Percentiles rank a stretch among this genome's conserved stretches.
phyloP scores from a whole-genome alignment of 768 basidiomycete species.

The Pleurotus giganteus region DNA sequence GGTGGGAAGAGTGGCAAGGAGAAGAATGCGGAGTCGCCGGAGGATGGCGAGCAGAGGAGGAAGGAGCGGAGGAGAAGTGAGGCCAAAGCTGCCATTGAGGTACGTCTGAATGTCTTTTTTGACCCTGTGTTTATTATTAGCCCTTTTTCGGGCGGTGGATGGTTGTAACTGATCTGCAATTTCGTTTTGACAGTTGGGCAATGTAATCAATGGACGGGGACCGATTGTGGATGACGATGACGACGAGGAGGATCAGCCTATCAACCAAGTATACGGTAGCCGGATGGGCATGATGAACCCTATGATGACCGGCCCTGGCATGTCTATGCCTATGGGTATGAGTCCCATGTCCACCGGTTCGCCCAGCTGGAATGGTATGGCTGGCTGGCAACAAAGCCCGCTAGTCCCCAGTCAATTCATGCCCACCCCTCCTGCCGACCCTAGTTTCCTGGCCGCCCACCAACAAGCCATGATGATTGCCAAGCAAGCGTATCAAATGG shows the following conservation, averaged over 20 bases:
- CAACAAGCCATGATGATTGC: constrained; percentile 86
- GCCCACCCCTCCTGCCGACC: constrained; percentile 46
- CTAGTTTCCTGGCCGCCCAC: constrained; percentile 66
- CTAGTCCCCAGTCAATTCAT: constrained; percentile 35
- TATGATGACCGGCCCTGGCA: constrained; percentile 35
- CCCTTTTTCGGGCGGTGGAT: neutral
- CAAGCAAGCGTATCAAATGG: constrained; percentile 88
- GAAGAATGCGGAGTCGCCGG: constrained; percentile 35
- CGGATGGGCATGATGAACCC: constrained; percentile 44
- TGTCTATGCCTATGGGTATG: constrained; percentile 32
- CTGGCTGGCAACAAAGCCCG: constrained; percentile 38
- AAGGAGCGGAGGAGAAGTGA: constrained; percentile 75
- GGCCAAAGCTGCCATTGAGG: constrained; percentile 87
- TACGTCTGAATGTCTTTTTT: too few species aligned
- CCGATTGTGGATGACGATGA: constrained; percentile 58
- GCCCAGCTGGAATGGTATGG: constrained; percentile 4
- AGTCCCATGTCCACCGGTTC: constrained; percentile 16
- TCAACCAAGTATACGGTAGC: constrained; percentile 38
- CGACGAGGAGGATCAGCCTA: constrained; percentile 45
- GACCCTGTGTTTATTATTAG: constrained; percentile 9
- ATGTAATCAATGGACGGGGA: constrained; percentile 78
- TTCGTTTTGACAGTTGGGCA: constrained; percentile 63
- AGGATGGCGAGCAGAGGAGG: constrained; percentile 53
- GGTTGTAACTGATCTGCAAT: constrained; percentile 10
- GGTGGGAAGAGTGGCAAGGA: constrained; percentile 20